Evolutionary conservation across 768 basidiomycete genomes (phyloP).

Genomic region (Mycena kentingensis): DNA sequence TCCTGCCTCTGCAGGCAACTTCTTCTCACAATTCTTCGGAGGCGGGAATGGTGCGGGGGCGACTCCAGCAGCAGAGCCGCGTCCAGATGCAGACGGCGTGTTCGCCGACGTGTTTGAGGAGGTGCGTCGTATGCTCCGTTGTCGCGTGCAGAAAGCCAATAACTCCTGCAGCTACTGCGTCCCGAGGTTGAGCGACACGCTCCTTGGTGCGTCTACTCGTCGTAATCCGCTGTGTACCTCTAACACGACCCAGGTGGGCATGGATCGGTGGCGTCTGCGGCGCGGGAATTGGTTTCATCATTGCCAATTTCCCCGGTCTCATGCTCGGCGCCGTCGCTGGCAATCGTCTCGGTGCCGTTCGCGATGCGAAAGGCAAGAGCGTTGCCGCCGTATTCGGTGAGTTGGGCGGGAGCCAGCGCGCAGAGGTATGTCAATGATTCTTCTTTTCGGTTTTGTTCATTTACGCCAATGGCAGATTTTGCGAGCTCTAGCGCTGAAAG

Average conservation of each 20-base stretch:
- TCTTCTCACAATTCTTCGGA: conserved; percentile 80
- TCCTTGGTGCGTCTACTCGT: conserved; percentile 66
- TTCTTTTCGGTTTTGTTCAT: background rate
- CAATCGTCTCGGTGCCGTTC: conserved; percentile 85
- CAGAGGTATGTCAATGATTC: conserved; percentile 70
- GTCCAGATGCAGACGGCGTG: conserved; percentile 77
- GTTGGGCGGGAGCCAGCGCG: conserved; percentile 77
- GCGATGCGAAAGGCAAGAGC: conserved; percentile 93
- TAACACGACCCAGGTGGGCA: conserved; percentile 21
- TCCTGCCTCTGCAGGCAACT: conserved; percentile 67
- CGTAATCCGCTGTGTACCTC: background rate
- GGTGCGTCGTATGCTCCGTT: conserved; percentile 41
- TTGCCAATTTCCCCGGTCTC: conserved; percentile 83
- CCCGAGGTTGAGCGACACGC: conserved; percentile 76
- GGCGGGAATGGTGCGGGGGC: conserved; percentile 35
- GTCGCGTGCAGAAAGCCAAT: background rate
- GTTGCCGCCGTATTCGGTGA: conserved; percentile 86
- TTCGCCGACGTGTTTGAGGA: conserved; percentile 94
- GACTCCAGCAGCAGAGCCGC: conserved; percentile 33
- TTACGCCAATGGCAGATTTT: conserved; percentile 9
- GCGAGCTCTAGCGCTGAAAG: conserved; percentile 19
- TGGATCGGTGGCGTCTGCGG: conserved; percentile 64
- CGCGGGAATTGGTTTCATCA: conserved; percentile 60
- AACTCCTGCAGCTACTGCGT: conserved; percentile 57
- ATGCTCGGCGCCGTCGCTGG: conserved; percentile 87